Base-by-base conservation (phyloP, 129 eudicot genomes). In the Gnaphalium uliginosum region DNA sequence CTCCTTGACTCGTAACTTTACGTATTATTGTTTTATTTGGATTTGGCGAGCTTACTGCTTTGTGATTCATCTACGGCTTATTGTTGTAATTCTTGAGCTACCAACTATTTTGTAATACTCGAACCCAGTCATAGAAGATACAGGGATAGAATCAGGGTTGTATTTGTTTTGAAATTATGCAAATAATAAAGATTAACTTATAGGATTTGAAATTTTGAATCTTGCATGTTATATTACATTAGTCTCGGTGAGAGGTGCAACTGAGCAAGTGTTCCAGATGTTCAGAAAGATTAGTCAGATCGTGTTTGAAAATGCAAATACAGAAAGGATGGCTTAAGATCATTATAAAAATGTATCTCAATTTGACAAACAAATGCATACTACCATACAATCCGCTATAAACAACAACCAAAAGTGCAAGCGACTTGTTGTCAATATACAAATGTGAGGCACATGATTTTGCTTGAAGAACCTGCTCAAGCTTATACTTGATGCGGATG, bases 1-100 rank as follows among this genome's bases (percentile, higher is more conserved):
- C 96, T 46, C 86, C 96, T 78, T 93, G 81, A 86, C 59, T 17
- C 57, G 48, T 6, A 30, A 27, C 13, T 7, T 29, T 21, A n/a
- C 27, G 21, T 8, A 35, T 37, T 43, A 53, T 30, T 35, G 59
- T 59, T 66, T 17, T 60, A 62, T 35, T 70, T 5, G n/a, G 71
- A 53, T 69, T 68, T 27, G 76, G 32, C 21, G 77, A 75, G 50
- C 58, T 72, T 53, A 51, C 35, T 69, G 63, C 21, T 60, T 80
- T 63, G 65, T n/a, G 69, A 43, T 79, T 48, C 71, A 74, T 78
- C 72, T 51, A 71, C 68, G 62, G 72, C 80, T 32, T 60, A 68
- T 43, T 78, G 59, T 77, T 77, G 74, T 77, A 76, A 84, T 80
- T 68, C 61, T 80, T 46, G 68, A 65, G 74, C 62, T 56, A 32